phyloP scores from a whole-genome alignment of 2,329 filamentous ascomycete genomes.

The Dryadomyces sulphureus region DNA sequence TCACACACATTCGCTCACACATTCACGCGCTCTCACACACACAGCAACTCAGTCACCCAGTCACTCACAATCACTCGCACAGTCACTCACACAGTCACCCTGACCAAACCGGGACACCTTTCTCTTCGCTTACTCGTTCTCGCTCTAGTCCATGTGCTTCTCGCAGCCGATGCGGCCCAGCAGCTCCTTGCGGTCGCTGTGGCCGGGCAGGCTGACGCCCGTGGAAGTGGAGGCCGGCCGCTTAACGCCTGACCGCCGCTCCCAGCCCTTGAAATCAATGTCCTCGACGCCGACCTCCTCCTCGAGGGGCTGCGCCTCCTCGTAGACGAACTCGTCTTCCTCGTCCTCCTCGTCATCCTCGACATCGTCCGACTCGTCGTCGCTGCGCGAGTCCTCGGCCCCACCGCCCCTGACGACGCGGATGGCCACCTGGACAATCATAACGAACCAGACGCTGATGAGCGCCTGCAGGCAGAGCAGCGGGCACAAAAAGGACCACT shows the following conservation, averaged over 20 bases:
- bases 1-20: too few species aligned
- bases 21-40: too few species aligned
- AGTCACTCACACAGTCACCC: too few species aligned
- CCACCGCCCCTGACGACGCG: constrained; percentile 61
- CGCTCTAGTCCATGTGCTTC: constrained; percentile 44
- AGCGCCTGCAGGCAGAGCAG: constrained; percentile 68
- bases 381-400: constrained; percentile 77
- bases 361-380: constrained; percentile 63
- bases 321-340: constrained; percentile 40
- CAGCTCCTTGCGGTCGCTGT: constrained; percentile 67
- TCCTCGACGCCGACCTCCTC: constrained; percentile 63
- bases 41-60: too few species aligned
- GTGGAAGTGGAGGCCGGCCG: constrained; percentile 36
- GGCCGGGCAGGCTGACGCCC: constrained; percentile 52
- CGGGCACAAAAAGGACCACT: constrained; percentile 61
- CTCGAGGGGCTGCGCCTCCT: constrained; percentile 45
- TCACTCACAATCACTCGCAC: too few species aligned
- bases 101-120: too few species aligned
- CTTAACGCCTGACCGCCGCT: constrained; percentile 39
- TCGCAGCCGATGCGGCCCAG: constrained; percentile 72
- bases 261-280: constrained; percentile 51
- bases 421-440: constrained; percentile 74
- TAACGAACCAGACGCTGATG: constrained; percentile 71
- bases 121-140: too few species aligned
- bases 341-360: constrained; percentile 37